Base-by-base conservation (phyloP, 345 rosid genomes). In the Orychophragmus violaceus region DNA sequence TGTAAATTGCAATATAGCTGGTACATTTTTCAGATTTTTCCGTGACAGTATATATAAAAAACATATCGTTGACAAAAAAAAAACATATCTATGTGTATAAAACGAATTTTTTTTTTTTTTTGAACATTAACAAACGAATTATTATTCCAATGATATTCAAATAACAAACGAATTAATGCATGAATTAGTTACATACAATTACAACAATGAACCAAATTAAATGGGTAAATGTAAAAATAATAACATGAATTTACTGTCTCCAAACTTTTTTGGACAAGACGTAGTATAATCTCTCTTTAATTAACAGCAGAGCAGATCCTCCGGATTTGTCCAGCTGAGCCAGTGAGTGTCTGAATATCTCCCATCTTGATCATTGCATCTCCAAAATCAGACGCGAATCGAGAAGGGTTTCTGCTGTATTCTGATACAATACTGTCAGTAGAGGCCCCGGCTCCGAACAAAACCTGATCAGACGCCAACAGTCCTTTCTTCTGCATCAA, bases 341-440 rank as follows among this genome's bases (percentile, higher is more conserved):
- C 82, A 0, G 81, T 78, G 5, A 76, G 77, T 18, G 82, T 61
- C 21, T 62, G 50, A 7, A 83, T 74, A 49, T 82, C 71, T 53
- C 82, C 84, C 84, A 80, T 82, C 39, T 76, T 82, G 44, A 80
- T 65, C 86, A 80, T 82, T 22, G 86, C 84, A 37, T 79, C 59
- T 10, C 48, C 70, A 5, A 41, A 82, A 71, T 80, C 84, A 2
- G 78, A 71, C 2, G 44, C 41, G 46, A 83, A 83, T 16, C 50
- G 49, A 8, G 76, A 67, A 2, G 78, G 83, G 12, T 50, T 70
- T 59, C 59, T 79, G 60, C 82, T 77, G 42, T 83, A 77, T 7
- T 77, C 79, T 1, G 71, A 14, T 22, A 84, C 84, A 28, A 83
- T 74, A 58, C 66, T 59, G 12, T 79, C 81, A 0, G 88, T 76